Conservation (phyloP, 1,139 yeast genomes). For the Hyphopichia khmerensis region DNA sequence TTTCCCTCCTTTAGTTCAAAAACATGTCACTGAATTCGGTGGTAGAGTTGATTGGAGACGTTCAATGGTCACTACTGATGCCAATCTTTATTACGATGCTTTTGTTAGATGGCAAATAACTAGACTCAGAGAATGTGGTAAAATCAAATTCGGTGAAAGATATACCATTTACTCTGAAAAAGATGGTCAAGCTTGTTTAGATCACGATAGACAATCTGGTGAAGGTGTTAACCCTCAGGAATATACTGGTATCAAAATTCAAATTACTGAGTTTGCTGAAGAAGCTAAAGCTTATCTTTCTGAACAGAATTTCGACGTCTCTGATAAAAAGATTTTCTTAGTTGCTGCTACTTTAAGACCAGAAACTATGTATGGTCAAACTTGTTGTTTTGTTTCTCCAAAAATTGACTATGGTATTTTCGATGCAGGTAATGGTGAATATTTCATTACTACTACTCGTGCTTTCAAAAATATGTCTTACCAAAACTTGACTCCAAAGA, state of each 20-base stretch:
- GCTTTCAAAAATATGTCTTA: conserved; percentile 98
- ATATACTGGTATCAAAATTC: conserved; percentile 88
- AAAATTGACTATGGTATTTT: conserved; percentile 89
- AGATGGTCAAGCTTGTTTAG: conserved; percentile 99
- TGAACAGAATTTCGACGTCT: conserved; percentile 42
- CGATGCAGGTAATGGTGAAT: conserved; percentile 76
- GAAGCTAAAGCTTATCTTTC: conserved; percentile 52
- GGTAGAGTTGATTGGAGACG: conserved; percentile 99
- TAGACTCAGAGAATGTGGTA: conserved; percentile 79
- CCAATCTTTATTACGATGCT: conserved; percentile 91
- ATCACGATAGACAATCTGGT: conserved; percentile 96
- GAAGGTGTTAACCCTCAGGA: conserved; percentile 98
- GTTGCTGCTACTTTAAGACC: conserved; percentile 99
- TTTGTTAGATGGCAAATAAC: conserved; percentile 97
- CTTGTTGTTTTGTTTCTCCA: conserved; percentile 97
- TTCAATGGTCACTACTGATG: conserved; percentile 91
- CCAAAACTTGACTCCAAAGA: conserved; percentile 87
- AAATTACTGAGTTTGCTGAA: conserved; percentile 60
- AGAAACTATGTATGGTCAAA: conserved; percentile 98
- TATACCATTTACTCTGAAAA: conserved; percentile 95
- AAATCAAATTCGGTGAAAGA: conserved; percentile 97
- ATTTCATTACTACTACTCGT: conserved; percentile 87
- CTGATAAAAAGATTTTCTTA: conserved; percentile 66
- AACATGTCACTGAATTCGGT: conserved; percentile 80
- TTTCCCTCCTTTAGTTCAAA: conserved; percentile 88